Evolutionary conservation across 108 stramenopile species (phyloP).

Genomic region (Cyclostephanos tholiformis): DNA sequence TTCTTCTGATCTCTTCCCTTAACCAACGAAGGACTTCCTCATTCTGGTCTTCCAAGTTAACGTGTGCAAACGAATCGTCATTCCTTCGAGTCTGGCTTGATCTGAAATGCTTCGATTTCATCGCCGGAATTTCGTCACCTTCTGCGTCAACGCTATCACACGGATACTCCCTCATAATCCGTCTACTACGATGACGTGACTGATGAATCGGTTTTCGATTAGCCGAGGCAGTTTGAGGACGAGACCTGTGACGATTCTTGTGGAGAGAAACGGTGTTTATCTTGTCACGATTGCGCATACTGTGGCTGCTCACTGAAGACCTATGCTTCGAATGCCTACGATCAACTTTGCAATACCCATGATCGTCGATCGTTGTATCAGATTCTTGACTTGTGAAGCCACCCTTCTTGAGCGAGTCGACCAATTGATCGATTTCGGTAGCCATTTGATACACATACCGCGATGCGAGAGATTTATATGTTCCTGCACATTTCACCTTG

Average conservation of each 20-base stretch:
- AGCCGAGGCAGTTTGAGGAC: constrained; percentile 6
- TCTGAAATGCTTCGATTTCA: neutral
- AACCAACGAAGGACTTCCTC: constrained; percentile 51
- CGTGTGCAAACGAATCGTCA: constrained; percentile 11
- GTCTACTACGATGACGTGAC: neutral
- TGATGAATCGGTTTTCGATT: constrained; percentile 1
- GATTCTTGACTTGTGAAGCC: constrained; percentile 26
- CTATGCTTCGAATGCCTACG: neutral
- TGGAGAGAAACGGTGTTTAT: neutral
- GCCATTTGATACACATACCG: constrained; percentile 76
- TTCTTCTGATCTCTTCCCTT: constrained; percentile 48
- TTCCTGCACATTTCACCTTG: constrained; percentile 72
- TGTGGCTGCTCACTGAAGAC: neutral
- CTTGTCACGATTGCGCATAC: constrained; percentile 1
- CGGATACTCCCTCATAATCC: constrained; percentile 21
- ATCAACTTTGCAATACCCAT: neutral
- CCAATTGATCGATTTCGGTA: constrained; percentile 59
- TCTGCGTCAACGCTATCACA: constrained; percentile 11
- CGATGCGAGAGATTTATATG: constrained; percentile 70
- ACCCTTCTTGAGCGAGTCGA: constrained; percentile 48
- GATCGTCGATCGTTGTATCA: constrained; percentile 9
- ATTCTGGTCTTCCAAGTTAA: constrained; percentile 31
- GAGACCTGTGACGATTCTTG: constrained; percentile 2
- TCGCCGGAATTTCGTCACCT: constrained; percentile 4
- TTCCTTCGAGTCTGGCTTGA: constrained; percentile 20